phyloP scores from a whole-genome alignment of 345 rosid species.

The Excoecaria cochinchinensis region DNA sequence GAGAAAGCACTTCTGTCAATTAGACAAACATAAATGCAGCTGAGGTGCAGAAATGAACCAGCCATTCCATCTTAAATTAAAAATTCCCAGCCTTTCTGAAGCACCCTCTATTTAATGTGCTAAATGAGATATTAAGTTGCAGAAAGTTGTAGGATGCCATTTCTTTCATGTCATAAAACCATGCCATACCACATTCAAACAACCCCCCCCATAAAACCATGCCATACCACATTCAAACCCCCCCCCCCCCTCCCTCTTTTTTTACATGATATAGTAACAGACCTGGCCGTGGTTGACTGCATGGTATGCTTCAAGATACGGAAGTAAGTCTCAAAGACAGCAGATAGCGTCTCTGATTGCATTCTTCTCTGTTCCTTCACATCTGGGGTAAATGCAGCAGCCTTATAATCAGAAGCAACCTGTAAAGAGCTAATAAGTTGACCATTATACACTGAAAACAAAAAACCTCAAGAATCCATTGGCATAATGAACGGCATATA shows the following conservation, averaged over 20 bases:
- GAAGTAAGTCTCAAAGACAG: constrained; percentile 86
- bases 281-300: constrained; percentile 56
- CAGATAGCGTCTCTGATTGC: constrained; percentile 80
- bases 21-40: not conserved
- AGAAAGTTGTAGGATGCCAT: not conserved
- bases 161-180: not conserved
- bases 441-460: not conserved
- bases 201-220: not conserved
- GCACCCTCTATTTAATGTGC: too few relatives aligned
- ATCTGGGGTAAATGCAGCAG: constrained; percentile 63
- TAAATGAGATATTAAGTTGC: not conserved
- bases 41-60: not conserved
- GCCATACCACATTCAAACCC: not conserved
- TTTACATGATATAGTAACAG: constrained; percentile 1
- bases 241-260: not conserved
- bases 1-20: not conserved
- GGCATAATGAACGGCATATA: constrained; percentile 19
- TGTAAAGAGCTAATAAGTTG: constrained; percentile 24
- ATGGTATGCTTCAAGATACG: constrained; percentile 79
- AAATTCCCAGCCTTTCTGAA: not conserved
- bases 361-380: constrained; percentile 58
- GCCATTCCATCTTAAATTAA: not conserved
- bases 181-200: not conserved
- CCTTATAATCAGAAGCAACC: constrained; percentile 85
- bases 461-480: not conserved